A percentile compares a stretch with the other conserved stretches of the same genome.
Evolutionary conservation across 2,329 filamentous ascomycete species (phyloP).

Genomic region (Blumeria graminis): DNA sequence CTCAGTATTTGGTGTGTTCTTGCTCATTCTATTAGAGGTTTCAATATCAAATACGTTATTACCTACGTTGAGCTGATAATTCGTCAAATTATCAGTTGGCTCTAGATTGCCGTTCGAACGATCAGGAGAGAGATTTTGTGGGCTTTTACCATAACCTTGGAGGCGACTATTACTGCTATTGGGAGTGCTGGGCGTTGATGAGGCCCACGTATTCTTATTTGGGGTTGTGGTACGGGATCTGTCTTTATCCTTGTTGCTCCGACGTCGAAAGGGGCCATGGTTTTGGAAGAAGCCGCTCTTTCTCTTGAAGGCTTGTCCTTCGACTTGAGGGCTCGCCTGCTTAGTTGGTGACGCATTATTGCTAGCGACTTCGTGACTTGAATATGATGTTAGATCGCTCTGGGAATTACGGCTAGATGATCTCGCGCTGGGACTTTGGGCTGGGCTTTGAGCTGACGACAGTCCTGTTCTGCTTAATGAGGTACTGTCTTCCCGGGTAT

Average conservation of each 20-base stretch:
- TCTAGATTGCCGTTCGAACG: conserved; percentile 45
- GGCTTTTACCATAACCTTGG: conserved; percentile 19
- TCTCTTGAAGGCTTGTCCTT: conserved; percentile 43
- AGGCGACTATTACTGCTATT: conserved; percentile 16
- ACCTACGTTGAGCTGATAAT: conserved; percentile 78
- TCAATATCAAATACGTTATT: conserved; percentile 91
- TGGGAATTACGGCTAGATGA: conserved; percentile 70
- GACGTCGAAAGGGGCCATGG: conserved; percentile 75
- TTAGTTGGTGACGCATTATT: conserved; percentile 54
- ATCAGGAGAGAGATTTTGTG: conserved; percentile 17
- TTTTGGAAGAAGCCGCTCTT: conserved; percentile 79
- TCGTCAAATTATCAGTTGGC: conserved; percentile 74
- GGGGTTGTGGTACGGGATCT: conserved; percentile 16
- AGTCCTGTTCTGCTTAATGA: conserved; percentile 73
- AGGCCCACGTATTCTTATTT: conserved; percentile 35
- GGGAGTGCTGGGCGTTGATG: conserved; percentile 8
- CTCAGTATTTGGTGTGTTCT: conserved; percentile 16
- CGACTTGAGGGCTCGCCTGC: conserved; percentile 24
- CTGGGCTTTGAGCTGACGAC: conserved; percentile 44
- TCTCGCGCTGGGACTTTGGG: conserved; percentile 35
- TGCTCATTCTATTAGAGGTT: conserved; percentile 40
- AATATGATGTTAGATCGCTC: conserved; percentile 77
- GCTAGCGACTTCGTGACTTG: conserved; percentile 58
- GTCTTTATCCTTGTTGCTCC: conserved; percentile 63
- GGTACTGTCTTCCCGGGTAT: conserved; percentile 88